phyloP scores from a whole-genome alignment of 148 eudicot genomes.

The Beta vulgaris region DNA sequence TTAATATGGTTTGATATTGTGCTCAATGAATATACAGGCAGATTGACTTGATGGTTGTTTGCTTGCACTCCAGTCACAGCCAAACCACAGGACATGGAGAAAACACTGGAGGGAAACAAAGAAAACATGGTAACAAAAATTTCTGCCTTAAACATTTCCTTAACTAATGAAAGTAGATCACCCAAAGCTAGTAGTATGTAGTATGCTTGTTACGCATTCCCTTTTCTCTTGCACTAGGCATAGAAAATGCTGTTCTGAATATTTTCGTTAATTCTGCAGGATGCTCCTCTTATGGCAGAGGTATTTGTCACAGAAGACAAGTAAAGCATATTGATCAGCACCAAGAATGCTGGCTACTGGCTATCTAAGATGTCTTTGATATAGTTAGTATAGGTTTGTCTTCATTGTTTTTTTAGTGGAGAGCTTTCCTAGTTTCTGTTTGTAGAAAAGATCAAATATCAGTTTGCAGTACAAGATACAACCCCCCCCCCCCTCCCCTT shows the following conservation, averaged over 20 bases:
- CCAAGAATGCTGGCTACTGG: background rate
- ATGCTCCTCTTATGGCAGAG: constrained; percentile 46
- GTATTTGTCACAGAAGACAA: constrained; percentile 31
- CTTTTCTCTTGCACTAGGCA: background rate
- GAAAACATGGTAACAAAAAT: constrained; percentile 66
- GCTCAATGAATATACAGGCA: too few relatives aligned
- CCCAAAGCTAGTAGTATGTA: background rate
- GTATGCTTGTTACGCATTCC: background rate
- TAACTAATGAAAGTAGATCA: background rate
- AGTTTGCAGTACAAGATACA: background rate
- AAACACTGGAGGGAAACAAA: constrained; percentile 57
- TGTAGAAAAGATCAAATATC: constrained; percentile 22
- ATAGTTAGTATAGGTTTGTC: constrained; percentile 21
- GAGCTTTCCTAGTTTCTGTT: constrained; percentile 34
- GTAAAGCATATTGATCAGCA: constrained; percentile 14
- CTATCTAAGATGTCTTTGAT: background rate
- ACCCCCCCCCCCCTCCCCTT: background rate
- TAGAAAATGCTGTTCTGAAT: background rate
- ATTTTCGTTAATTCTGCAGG: constrained; percentile 33
- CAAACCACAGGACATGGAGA: constrained; percentile 29
- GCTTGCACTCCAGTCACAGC: constrained; percentile 28
- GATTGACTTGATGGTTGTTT: background rate
- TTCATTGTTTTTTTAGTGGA: constrained; percentile 26
- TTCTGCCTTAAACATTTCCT: background rate
- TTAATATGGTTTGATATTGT: background rate